These are phyloP conservation scores for Suhomyces tanzawaensis DNA, from an alignment of 805 yeast species.

Conservation along the genomic window DNA sequence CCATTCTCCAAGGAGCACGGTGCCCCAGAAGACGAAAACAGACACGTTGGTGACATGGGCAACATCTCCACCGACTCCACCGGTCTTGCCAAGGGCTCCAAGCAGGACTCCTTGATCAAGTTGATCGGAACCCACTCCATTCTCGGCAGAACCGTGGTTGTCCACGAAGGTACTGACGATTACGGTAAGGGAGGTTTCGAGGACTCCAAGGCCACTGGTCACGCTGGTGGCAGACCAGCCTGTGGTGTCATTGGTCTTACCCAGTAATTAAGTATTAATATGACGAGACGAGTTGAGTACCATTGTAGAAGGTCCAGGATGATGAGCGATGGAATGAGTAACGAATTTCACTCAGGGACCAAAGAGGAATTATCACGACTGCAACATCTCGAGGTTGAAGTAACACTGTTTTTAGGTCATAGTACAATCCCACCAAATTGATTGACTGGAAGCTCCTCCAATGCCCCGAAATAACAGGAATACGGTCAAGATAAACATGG, in stretches of 20 bases:
- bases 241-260: slow-evolving; percentile 95
- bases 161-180: slow-evolving; percentile 91
- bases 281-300: neutral
- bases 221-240: slow-evolving; percentile 97
- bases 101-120: slow-evolving; percentile 73
- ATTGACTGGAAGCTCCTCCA: too few species aligned
- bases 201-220: slow-evolving; percentile 92
- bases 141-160: slow-evolving; percentile 92
- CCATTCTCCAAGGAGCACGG: slow-evolving; percentile 89
- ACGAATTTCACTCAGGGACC: too few species aligned
- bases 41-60: slow-evolving; percentile 97
- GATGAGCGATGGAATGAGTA: too few species aligned
- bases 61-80: slow-evolving; percentile 82
- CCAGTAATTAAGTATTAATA: slow-evolving; percentile 20
- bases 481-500: too few species aligned
- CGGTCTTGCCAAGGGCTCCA: slow-evolving; percentile 90
- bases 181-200: slow-evolving; percentile 92
- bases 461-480: too few species aligned
- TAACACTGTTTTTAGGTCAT: too few species aligned
- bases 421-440: too few species aligned
- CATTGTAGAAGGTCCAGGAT: too few species aligned
- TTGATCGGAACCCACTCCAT: slow-evolving; percentile 85
- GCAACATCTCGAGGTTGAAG: too few species aligned
- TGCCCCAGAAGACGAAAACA: slow-evolving; percentile 75
- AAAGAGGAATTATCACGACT: too few species aligned